A percentile compares a stretch with the other conserved stretches of the same genome.
Conservation (phyloP, 495 filamentous ascomycete genomes). For the Xylaria telfairii region DNA sequence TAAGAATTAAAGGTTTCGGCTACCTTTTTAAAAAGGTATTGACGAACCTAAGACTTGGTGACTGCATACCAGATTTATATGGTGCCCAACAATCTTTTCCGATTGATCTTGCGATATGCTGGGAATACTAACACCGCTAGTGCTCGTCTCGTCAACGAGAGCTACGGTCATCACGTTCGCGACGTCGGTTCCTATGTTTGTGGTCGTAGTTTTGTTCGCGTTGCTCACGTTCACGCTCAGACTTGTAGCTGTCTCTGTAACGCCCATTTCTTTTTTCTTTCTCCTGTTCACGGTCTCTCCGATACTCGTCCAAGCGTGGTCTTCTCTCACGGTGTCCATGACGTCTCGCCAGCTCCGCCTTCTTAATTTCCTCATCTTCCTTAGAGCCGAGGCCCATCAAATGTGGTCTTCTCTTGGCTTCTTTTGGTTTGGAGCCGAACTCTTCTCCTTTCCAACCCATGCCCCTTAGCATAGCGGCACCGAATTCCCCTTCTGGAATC, state of each 20-base stretch:
- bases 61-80: background rate
- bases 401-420: constrained; percentile 71
- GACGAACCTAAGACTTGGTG: background rate
- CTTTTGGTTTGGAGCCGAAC: constrained; percentile 54
- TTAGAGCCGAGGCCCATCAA: constrained; percentile 84
- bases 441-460: constrained; percentile 95
- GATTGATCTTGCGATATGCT: background rate
- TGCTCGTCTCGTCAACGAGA: constrained; percentile 33
- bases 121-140: background rate
- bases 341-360: constrained; percentile 37
- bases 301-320: constrained; percentile 53
- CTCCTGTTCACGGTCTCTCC: constrained; percentile 49
- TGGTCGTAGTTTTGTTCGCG: constrained; percentile 45
- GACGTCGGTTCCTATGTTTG: constrained; percentile 36
- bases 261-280: constrained; percentile 47
- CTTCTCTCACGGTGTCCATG: constrained; percentile 42
- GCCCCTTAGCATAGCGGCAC: constrained; percentile 81
- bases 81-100: background rate
- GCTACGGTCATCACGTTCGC: constrained; percentile 40
- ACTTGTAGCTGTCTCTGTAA: constrained; percentile 51
- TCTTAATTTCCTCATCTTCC: constrained; percentile 68
- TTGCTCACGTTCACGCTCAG: constrained; percentile 53
- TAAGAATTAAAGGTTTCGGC: background rate
- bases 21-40: background rate
- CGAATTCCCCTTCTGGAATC: constrained; percentile 93